Conservation (phyloP, 768 basidiomycete genomes). For the Suillus lakei region DNA sequence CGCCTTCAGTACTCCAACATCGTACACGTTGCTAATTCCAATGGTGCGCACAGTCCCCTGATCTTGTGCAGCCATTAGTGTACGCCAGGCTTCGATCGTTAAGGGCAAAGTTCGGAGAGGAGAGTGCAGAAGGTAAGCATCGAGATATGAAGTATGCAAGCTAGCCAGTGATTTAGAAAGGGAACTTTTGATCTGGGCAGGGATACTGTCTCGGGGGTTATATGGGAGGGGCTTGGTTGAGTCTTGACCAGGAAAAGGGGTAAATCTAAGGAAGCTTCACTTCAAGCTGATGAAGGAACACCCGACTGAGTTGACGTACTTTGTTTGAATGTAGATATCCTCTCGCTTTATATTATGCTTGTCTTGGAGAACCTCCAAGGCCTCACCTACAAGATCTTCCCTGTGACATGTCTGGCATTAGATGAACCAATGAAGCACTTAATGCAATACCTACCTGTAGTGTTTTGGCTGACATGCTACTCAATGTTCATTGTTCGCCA, state of each 20-base stretch:
- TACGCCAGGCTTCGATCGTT: conserved; percentile 73
- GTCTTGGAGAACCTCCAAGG: conserved; percentile 57
- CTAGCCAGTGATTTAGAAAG: conserved; percentile 68
- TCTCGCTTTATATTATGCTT: conserved; percentile 68
- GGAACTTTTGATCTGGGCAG: conserved; percentile 65
- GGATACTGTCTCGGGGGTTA: conserved; percentile 54
- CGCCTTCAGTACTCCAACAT: conserved; percentile 55
- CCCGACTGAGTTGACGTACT: conserved; percentile 45
- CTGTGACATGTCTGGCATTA: conserved; percentile 36
- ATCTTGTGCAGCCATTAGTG: conserved; percentile 64
- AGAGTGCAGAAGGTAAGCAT: conserved; percentile 80
- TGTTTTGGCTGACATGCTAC: conserved; percentile 75
- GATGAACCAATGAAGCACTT: not conserved
- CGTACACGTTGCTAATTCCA: conserved; percentile 82
- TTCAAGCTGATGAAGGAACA: not conserved
- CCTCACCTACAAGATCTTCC: conserved; percentile 82
- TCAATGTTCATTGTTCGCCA: conserved; percentile 27
- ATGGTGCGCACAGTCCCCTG: conserved; percentile 66
- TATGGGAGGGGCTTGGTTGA: conserved; percentile 74
- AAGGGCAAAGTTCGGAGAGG: conserved; percentile 61
- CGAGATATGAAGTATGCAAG: conserved; percentile 73
- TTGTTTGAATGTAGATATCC: conserved; percentile 80
- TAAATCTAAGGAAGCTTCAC: conserved; percentile 54
- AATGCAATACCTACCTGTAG: conserved; percentile 52
- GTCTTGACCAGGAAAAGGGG: conserved; percentile 77